Evolutionary conservation across 116 monocot genomes (phyloP), one percentile per base, ranked within the genome.

Genomic region (Thalassia testudinum): DNA sequence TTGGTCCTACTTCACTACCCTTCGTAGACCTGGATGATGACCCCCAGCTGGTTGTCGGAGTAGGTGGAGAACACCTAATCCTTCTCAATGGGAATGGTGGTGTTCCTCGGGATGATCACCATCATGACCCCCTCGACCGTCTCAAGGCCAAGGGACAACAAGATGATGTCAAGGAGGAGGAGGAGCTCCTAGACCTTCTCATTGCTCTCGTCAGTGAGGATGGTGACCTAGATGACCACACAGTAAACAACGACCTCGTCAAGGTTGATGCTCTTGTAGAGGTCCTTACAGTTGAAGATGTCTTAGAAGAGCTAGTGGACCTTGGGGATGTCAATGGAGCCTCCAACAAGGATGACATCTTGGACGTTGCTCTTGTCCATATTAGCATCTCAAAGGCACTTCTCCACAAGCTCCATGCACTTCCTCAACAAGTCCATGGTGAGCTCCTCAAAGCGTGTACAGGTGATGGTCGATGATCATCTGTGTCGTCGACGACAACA

Each of bases 231-330:
- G 5, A 82, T 77, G 12, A 77, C 70, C 1, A 76, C 77, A 28
- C 82, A 76, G 53, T 82, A 77, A 0, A 70, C 82, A 5, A 82
- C 73, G 6, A 74, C 79, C 58, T 79, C 78, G 27, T 79, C 78
- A 16, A 74, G 78, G 69, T 78, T 78, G 52, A 78, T 78, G 73
- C 69, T 34, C 30, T 34, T 34, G 30, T 10, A 34, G 1, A 78
- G 78, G 54, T 78, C 78, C 70, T 78, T 78, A 0, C 78, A 70
- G 30, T 79, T 79, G 70, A 79, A 79, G 59, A 79, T 73, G 53
- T 79, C 78, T 62, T 79, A 70, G 6, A 79, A 50, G 20, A 79
- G 62, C 62, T 79, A 73, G 54, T 79, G 78, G 5, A 78, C 78
- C 27, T 65, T 68, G 24, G 78, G 73, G 49, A 78, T 78, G 2